Evolutionary conservation across 1,284 basidiomycete genomes (phyloP), one percentile per base, ranked within the genome.

Genomic region (Meira miltonrushii): DNA sequence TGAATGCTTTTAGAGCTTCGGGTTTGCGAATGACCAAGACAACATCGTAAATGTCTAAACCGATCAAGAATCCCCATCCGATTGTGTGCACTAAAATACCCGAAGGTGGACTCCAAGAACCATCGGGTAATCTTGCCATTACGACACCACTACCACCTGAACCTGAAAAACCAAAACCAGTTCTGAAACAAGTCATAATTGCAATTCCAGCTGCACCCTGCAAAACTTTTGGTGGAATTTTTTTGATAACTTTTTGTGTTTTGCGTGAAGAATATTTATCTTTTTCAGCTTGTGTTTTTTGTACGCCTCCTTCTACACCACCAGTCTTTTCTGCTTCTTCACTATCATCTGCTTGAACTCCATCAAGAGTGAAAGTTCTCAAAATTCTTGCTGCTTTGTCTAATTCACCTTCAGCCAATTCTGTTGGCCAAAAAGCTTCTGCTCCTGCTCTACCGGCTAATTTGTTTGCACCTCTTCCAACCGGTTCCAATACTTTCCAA

Each of bases 41-140:
- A 11, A 79, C 77, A 46, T 80, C 79, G 61, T 80, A 80, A 23
- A 79, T 69, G 47, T 80, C 79, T 12, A 74, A 66, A 0, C 79
- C 79, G 38, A 74, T 68, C 11, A 77, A 60, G 43, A 79, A 67
- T 0, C 72, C 76, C 40, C 66, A 68, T 0, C 74, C 72, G 15
- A 76, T 46, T 0, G 76, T 78, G 38, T 80, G 74, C 12, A 79
- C 60, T 0, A 78, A 53, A 8, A 79, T 58, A 17, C 73, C 77
- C 1, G 71, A 72, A 2, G 78, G 78, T 0, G 69, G 50, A 4
- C 71, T 68, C 78, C 78, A 79, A 17, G 58, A 56, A 0, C 78
- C 77, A 23, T 78, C 75, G 0, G 65, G 67, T 5, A 77, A 63
- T 23, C 71, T 61, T 12, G 72, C 67, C 6, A 79, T 19, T 5